Base-by-base conservation (phyloP, 2,329 filamentous ascomycete species). In the Sporothrix humicola region DNA sequence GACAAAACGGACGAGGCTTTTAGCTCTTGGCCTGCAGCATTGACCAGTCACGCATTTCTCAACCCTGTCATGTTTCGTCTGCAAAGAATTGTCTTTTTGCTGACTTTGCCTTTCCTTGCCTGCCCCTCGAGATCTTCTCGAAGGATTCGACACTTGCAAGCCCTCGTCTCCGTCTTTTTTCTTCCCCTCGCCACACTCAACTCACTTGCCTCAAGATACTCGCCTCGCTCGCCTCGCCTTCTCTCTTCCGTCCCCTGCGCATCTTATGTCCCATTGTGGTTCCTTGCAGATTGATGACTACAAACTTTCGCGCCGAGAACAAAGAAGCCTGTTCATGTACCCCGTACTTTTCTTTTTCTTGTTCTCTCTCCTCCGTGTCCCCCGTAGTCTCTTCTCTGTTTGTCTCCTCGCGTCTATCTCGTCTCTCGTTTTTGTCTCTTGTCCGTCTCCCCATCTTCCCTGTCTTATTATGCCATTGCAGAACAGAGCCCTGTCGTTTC, bases 71-170 rank as follows among this genome's bases (percentile, higher is more conserved):
- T n/a, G 17, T 52, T 15, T 26, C 52, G 13, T 23, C 20, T 20
- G 20, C 52, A 56, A 26, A 23, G 20, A 20, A 20, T 26, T 56
- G 52, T 56, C 52, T 56, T 37, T 37, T 37, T 37, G 31, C 31
- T 37, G 31, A 37, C 31, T 37, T 37, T 23, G 52, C 52, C n/a
- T 56, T n/a, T 5, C 3, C 10, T 26, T 17, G 23, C 52, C 23
- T 56, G 52, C 52, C 52, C 26, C 56, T 59, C 56, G 56, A 59
- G 26, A 59, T 59, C 56, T 37, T 37, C 56, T 59, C 56, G 26
- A 59, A 56, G 20, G n/a, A n/a, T 56, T 56, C 20, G 20, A 56
- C 52, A 17, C n/a, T 56, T 8, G 52, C 15, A 23, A 23, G n/a
- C 10, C 23, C 23, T 12, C 9, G 20, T 12, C 20, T 20, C 20